Percentiles rank a stretch among this genome's conserved stretches.
Conservation (phyloP, 2,329 filamentous ascomycete genomes). For the Cladobotryum protrusum region DNA sequence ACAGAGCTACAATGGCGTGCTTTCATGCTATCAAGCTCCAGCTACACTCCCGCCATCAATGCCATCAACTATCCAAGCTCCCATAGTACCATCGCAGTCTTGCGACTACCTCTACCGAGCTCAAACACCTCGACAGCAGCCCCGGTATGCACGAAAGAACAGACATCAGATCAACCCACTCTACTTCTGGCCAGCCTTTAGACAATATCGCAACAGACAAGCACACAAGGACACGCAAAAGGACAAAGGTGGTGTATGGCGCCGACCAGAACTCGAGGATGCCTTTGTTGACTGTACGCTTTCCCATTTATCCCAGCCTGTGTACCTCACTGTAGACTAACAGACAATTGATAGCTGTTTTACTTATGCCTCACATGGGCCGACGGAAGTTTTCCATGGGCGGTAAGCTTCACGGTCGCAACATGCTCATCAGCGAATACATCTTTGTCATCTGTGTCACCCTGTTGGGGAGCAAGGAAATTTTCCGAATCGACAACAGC, state of each 20-base stretch:
- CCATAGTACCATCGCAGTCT: slow-evolving; percentile 46
- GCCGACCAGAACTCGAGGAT: slow-evolving; percentile 52
- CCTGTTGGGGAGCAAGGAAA: slow-evolving; percentile 35
- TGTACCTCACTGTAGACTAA: slow-evolving; percentile 14
- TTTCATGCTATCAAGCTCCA: slow-evolving; percentile 39
- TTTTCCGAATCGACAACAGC: slow-evolving; percentile 38
- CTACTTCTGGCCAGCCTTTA: slow-evolving; percentile 56
- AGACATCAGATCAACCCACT: slow-evolving; percentile 49
- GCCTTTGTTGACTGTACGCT: slow-evolving; percentile 60
- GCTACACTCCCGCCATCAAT: slow-evolving; percentile 38
- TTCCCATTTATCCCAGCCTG: background rate
- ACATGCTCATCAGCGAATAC: slow-evolving; percentile 65
- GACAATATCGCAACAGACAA: slow-evolving; percentile 60
- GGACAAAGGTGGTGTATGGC: slow-evolving; percentile 52
- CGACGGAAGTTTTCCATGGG: slow-evolving; percentile 60
- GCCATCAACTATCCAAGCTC: slow-evolving; percentile 43
- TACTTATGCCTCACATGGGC: slow-evolving; percentile 61
- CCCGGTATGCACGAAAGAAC: slow-evolving; percentile 28
- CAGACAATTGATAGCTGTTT: slow-evolving; percentile 43
- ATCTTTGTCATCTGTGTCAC: slow-evolving; percentile 42
- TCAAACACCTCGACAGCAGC: slow-evolving; percentile 32
- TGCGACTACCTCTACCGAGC: slow-evolving; percentile 35
- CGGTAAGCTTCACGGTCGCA: slow-evolving; percentile 58
- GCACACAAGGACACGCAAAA: slow-evolving; percentile 55
- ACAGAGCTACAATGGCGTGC: slow-evolving; percentile 34